These are phyloP conservation scores for Xylaria sp. DNA, from an alignment of 2,329 filamentous ascomycete species.

Conservation along the genomic window DNA sequence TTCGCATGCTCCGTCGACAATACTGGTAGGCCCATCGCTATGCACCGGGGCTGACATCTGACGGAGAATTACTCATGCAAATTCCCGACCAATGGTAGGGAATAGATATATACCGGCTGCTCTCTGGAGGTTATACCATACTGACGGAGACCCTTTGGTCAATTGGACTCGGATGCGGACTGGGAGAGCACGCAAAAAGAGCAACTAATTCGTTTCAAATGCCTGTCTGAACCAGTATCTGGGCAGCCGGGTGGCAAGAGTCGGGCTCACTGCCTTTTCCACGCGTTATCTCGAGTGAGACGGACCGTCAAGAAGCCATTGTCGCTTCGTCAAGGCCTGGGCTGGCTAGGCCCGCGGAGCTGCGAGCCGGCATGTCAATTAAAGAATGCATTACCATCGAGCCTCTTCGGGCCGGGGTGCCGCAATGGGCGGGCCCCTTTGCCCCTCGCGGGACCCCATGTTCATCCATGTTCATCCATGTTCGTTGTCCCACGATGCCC, in stretches of 20 bases:
- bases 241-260: conserved; percentile 27
- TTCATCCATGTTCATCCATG: too few species aligned
- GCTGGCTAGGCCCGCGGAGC: conserved; percentile 42
- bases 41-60: conserved; percentile 41
- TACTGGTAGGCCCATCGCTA: conserved; percentile 33
- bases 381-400: conserved; percentile 39
- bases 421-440: conserved; percentile 41
- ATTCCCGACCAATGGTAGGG: conserved; percentile 43
- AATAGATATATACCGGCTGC: conserved; percentile 34
- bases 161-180: conserved; percentile 21
- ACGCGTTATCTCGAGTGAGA: conserved; percentile 38
- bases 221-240: conserved; percentile 2
- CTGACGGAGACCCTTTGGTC: not conserved
- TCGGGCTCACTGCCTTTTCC: conserved; percentile 11
- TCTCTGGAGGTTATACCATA: conserved; percentile 6
- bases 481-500: conserved; percentile 24
- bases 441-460: conserved; percentile 17
- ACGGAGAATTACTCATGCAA: conserved; percentile 42
- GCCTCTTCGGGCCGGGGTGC: conserved; percentile 49
- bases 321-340: conserved; percentile 24
- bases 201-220: conserved; percentile 23
- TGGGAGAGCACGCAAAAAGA: conserved; percentile 29
- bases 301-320: conserved; percentile 38
- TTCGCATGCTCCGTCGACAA: conserved; percentile 31
- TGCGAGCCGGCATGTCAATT: conserved; percentile 48